Conservation (phyloP, 441 rosid genomes). For the Croton setiger region DNA sequence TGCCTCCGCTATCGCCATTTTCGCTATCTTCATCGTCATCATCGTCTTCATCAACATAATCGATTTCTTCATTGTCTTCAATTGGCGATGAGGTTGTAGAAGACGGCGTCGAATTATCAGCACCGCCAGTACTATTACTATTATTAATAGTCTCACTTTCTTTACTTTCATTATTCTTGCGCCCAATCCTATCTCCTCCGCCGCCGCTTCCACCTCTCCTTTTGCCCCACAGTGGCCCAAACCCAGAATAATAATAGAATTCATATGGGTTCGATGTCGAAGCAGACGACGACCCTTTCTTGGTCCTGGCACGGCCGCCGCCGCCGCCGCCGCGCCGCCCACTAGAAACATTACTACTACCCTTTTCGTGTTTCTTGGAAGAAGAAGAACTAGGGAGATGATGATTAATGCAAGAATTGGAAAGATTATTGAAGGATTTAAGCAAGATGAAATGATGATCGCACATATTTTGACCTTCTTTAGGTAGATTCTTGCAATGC, state of each 20-base stretch:
- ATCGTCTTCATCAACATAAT: slow-evolving; percentile 38
- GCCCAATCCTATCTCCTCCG: slow-evolving; percentile 24
- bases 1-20: slow-evolving; percentile 30
- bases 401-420: not conserved
- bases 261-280: slow-evolving; percentile 47
- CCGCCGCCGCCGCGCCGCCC: slow-evolving; percentile 34
- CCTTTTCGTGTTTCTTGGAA: slow-evolving; percentile 20
- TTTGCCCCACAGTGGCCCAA: slow-evolving; percentile 75
- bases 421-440: slow-evolving; percentile 29
- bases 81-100: slow-evolving; percentile 21
- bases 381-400: slow-evolving; percentile 3
- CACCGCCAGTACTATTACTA: not conserved
- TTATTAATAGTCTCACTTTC: slow-evolving; percentile 14
- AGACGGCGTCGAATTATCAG: slow-evolving; percentile 28
- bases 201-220: slow-evolving; percentile 26
- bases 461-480: slow-evolving; percentile 28
- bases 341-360: not conserved
- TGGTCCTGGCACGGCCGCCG: slow-evolving; percentile 48
- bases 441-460: slow-evolving; percentile 29
- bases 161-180: slow-evolving; percentile 10
- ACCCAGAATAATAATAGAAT: slow-evolving; percentile 88
- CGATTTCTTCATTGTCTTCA: slow-evolving; percentile 29
- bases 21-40: slow-evolving; percentile 31
- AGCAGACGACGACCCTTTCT: slow-evolving; percentile 33
- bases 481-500: slow-evolving; percentile 34